A percentile compares a stretch with the other conserved stretches of the same genome.
Evolutionary conservation across 164 flowering plant species (phyloP).

Genomic region (Magnolia officinalis): DNA sequence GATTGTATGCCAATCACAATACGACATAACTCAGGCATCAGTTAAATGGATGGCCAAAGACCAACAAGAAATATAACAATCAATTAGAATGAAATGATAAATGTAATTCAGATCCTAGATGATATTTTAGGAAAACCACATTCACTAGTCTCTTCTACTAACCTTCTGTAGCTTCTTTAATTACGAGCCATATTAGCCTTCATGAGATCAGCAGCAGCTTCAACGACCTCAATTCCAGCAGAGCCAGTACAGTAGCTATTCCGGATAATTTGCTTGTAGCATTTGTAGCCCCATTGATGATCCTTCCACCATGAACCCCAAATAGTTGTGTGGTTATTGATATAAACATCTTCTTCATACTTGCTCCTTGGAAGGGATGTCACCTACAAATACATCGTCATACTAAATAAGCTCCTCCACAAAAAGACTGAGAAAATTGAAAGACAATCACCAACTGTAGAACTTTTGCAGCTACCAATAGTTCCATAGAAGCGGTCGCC

Average conservation of each 20-base stretch:
- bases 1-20: too few relatives aligned
- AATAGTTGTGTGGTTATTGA: constrained; percentile 79
- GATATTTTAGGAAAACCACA: too few relatives aligned
- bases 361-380: constrained; percentile 70
- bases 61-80: too few relatives aligned
- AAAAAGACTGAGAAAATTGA: neutral
- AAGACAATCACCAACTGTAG: neutral
- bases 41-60: too few relatives aligned
- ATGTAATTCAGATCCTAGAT: too few relatives aligned
- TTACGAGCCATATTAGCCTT: constrained; percentile 60
- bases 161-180: constrained; percentile 63
- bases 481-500: too few relatives aligned
- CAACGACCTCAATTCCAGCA: constrained; percentile 82
- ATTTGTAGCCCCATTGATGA: constrained; percentile 95
- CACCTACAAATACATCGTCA: constrained; percentile 65
- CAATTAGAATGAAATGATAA: too few relatives aligned
- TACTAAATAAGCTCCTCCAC: neutral
- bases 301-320: constrained; percentile 99
- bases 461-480: too few relatives aligned
- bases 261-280: constrained; percentile 83
- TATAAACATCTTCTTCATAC: constrained; percentile 84
- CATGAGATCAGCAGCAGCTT: constrained; percentile 72
- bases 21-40: too few relatives aligned
- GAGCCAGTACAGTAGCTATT: too few relatives aligned
- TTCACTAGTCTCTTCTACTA: constrained; percentile 1